Base-by-base conservation (phyloP, 2,329 filamentous ascomycete genomes). In the Calycina herbarum region DNA sequence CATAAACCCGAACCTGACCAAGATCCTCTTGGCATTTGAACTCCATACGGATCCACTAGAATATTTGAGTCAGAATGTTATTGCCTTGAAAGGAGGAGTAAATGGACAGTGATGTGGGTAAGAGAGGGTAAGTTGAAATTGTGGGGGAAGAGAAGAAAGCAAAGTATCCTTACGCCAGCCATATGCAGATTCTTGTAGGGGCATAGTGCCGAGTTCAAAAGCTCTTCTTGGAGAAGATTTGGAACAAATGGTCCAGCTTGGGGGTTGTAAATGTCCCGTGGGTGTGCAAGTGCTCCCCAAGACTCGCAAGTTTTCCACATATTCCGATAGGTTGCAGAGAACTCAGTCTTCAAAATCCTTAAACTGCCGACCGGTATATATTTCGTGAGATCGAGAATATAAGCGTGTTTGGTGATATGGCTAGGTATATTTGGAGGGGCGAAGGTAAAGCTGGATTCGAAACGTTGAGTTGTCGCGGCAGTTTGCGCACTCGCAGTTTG, bases 1-100 rank as follows among this genome's bases (percentile, higher is more conserved):
- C 70, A 71, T 89, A 88, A 0, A 92, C 79, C 27, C 89, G 82
- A 7, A 86, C 51, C 59, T 75, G 74, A 7, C 73, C 74, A 24
- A 10, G 62, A 17, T 66, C 3, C 54, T 71, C 66, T 5, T 66
- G 69, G 0, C 58, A 57, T 57, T 69, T 72, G 40, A 74, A 75
- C 42, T 75, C 71, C 67, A 75, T 68, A 17, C 74, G 68, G 57
- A 76, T 72, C 74, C 73, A 76, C 27, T 31, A 57, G 48, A 54
- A 11, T 4, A 27, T 54, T 24, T 7, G 1, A 29, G 20, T 54
- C 8, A 54, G 48, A 27, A 54, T 27, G 4, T 13, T 24, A 54
- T 10, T 24, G 10, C 5, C 48, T 24, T 3, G 48, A 54, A 24
- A 54, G 20, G 13, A 13, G 11, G 48, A 27, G 24, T 17, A 27